phyloP scores from a whole-genome alignment of 163 green algal genomes.

The Chlorella variabilis region DNA sequence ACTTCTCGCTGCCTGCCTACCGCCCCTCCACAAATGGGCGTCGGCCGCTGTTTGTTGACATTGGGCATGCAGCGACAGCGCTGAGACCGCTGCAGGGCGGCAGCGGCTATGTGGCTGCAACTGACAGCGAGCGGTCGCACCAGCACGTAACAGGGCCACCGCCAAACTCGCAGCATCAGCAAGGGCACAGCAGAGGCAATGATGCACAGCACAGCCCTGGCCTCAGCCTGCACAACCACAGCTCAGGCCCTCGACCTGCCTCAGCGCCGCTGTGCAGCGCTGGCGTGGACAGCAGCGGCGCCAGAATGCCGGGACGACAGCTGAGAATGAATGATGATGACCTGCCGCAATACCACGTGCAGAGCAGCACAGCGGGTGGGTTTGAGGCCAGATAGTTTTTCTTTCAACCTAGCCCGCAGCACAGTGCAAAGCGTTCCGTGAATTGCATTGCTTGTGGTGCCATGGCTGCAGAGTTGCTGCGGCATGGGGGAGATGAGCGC shows the following conservation, averaged over 20 bases:
- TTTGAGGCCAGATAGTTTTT: not conserved
- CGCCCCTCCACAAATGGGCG: constrained; percentile 1
- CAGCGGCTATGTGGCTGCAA: no score
- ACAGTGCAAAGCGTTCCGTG: no score
- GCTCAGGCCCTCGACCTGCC: not conserved
- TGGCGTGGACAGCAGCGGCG: not conserved
- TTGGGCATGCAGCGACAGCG: not conserved
- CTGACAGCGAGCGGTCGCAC: not conserved
- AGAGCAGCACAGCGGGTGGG: constrained; percentile 2
- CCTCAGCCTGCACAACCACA: constrained; percentile 15
- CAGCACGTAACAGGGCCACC: constrained; percentile 7
- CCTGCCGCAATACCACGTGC: not conserved
- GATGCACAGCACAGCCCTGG: not conserved
- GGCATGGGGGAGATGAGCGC: not conserved
- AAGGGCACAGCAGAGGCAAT: not conserved
- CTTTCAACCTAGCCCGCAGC: no score
- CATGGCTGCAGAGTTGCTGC: not conserved
- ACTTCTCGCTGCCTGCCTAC: constrained; percentile 14
- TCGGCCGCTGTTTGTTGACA: not conserved
- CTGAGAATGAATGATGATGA: constrained; percentile 29
- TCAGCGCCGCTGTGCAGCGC: not conserved
- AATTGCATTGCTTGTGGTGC: no score
- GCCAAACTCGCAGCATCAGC: not conserved
- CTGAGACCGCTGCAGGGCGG: not conserved
- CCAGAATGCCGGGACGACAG: not conserved